A percentile compares a stretch with the other conserved stretches of the same genome.
Evolutionary conservation across 2,329 filamentous ascomycete species (phyloP).

Genomic region (Microcyclospora tardicrescens): DNA sequence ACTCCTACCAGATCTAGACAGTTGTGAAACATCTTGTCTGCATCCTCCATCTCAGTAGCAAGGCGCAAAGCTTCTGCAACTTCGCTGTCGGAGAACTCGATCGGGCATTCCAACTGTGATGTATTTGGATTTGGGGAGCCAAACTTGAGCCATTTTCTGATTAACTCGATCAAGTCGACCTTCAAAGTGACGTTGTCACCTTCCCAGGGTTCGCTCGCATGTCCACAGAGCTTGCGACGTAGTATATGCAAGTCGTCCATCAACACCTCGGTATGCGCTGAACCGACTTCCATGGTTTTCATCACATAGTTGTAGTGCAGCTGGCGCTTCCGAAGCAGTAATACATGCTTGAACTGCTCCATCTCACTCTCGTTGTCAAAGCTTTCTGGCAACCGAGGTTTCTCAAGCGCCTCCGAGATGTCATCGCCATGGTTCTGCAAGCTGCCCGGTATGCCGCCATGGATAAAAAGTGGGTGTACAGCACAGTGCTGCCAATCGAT

Average conservation of each 20-base stretch:
- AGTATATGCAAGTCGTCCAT: slow-evolving; percentile 7
- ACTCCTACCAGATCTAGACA: slow-evolving; percentile 6
- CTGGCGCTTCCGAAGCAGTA: slow-evolving; percentile 6
- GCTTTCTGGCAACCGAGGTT: not conserved
- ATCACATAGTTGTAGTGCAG: slow-evolving; percentile 9
- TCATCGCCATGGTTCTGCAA: slow-evolving; percentile 24
- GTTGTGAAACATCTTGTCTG: slow-evolving; percentile 13
- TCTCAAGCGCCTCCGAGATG: slow-evolving; percentile 1
- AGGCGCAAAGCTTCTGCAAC: slow-evolving; percentile 16
- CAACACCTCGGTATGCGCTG: slow-evolving; percentile 10
- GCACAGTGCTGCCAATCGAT: slow-evolving; percentile 32
- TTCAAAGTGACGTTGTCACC: slow-evolving; percentile 15
- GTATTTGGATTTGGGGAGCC: not conserved
- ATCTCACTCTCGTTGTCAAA: slow-evolving; percentile 3
- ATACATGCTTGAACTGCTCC: slow-evolving; percentile 3
- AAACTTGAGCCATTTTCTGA: slow-evolving; percentile 8
- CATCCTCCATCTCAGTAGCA: slow-evolving; percentile 9
- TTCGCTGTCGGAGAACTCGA: slow-evolving; percentile 8
- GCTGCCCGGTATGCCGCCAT: slow-evolving; percentile 25
- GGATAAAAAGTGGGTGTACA: slow-evolving; percentile 26
- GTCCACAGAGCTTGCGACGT: slow-evolving; percentile 9
- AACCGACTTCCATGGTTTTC: slow-evolving; percentile 4
- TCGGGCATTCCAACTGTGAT: slow-evolving; percentile 4
- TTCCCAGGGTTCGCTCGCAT: slow-evolving; percentile 13
- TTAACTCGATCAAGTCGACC: slow-evolving; percentile 9